phyloP scores from a whole-genome alignment of 2,329 filamentous ascomycete genomes.

The Fusarium sp. region DNA sequence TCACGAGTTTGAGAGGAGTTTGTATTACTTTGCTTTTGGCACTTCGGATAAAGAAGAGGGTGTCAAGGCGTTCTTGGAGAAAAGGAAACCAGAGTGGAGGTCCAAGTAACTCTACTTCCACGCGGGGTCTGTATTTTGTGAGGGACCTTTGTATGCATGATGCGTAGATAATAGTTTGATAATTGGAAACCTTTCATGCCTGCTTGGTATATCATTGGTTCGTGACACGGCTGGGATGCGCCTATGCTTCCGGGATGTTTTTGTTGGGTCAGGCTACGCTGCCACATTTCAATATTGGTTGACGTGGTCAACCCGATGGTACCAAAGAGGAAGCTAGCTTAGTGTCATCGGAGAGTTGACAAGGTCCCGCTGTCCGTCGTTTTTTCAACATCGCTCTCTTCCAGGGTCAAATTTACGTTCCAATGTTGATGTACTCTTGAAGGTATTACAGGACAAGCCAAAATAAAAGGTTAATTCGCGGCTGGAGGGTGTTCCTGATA shows the following conservation, averaged over 20 bases:
- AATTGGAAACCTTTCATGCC: slow-evolving; percentile 1
- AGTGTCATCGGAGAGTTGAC: neutral
- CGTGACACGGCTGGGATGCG: neutral
- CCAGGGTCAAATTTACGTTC: too few relatives aligned
- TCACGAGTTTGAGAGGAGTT: slow-evolving; percentile 53
- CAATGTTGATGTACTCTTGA: too few relatives aligned
- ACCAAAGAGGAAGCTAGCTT: neutral
- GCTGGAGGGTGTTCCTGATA: too few relatives aligned
- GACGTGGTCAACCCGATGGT: slow-evolving; percentile 12
- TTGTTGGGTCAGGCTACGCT: neutral
- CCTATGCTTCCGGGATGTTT: neutral
- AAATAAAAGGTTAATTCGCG: too few relatives aligned
- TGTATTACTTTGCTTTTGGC: slow-evolving; percentile 57
- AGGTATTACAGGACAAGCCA: too few relatives aligned
- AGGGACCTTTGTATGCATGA: slow-evolving; percentile 9
- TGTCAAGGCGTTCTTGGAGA: slow-evolving; percentile 52
- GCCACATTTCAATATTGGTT: slow-evolving; percentile 10
- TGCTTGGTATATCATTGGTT: neutral
- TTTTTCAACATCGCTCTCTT: too few relatives aligned
- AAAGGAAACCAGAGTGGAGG: slow-evolving; percentile 43
- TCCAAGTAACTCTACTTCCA: slow-evolving; percentile 4
- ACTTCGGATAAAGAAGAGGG: slow-evolving; percentile 52
- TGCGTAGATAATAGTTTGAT: slow-evolving; percentile 3
- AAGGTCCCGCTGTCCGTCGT: too few relatives aligned
- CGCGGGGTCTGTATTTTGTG: neutral